Percentiles rank a stretch among this genome's conserved stretches.
These are phyloP conservation scores for Pichia scutulata DNA, from an alignment of 805 yeast genomes.

Conservation along the genomic window DNA sequence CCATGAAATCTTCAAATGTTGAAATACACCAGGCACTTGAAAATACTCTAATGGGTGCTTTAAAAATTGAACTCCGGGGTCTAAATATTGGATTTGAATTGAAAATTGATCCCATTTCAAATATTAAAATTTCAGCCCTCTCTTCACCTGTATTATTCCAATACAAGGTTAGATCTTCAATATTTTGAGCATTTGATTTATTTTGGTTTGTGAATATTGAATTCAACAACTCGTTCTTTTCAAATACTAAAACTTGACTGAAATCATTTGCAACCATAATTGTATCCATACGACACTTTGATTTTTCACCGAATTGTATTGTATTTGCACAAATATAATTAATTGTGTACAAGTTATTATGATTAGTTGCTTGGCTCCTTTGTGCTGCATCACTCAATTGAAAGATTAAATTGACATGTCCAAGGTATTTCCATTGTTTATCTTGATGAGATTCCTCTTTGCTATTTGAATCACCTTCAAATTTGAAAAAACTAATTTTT, in stretches of 20 bases:
- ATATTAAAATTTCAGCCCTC: not conserved
- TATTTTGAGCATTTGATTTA: not conserved
- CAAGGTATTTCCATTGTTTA: not conserved
- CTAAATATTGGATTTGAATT: not conserved
- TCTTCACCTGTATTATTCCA: not conserved
- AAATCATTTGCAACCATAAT: constrained; percentile 4
- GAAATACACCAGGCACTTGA: constrained; percentile 54
- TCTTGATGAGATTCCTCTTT: not conserved
- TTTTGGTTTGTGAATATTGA: not conserved
- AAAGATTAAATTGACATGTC: not conserved
- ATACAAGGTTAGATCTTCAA: not conserved
- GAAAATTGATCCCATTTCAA: not conserved
- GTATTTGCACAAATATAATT: not conserved
- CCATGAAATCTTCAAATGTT: constrained; percentile 33
- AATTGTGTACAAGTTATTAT: not conserved
- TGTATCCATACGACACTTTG: not conserved
- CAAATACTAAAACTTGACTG: constrained; percentile 1
- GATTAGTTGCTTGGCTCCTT: not conserved
- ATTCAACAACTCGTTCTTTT: not conserved
- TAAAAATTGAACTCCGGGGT: not conserved
- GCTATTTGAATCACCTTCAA: not conserved
- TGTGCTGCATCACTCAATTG: not conserved
- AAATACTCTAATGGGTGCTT: not conserved
- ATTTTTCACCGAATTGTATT: not conserved
- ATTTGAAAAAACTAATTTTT: not conserved